Conservation (phyloP, 371 early-diverging fungal genomes). For the Mortierella sp. region DNA sequence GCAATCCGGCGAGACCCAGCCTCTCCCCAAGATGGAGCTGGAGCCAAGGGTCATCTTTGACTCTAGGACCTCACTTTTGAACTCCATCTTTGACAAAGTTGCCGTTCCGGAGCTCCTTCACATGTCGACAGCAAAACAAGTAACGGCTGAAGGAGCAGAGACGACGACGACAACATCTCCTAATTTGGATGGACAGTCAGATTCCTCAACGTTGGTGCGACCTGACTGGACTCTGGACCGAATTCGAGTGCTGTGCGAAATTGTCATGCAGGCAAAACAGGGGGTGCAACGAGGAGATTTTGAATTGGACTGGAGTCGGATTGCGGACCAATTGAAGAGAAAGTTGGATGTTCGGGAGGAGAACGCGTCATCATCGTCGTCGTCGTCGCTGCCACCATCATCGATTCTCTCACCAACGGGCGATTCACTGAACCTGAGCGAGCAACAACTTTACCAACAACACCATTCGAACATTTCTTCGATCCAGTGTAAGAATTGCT, state of each 20-base stretch:
- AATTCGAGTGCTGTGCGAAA: constrained; percentile 15
- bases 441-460: too few species aligned
- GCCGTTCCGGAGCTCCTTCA: constrained; percentile 20
- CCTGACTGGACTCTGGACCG: constrained; percentile 33
- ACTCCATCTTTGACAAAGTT: constrained; percentile 6
- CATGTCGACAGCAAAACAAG: too few species aligned
- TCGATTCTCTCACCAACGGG: neutral
- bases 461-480: constrained; percentile 1
- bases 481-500: constrained; percentile 30
- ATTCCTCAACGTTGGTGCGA: constrained; percentile 20
- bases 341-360: neutral
- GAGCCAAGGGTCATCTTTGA: neutral
- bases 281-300: constrained; percentile 26
- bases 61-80: neutral
- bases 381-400: neutral
- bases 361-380: neutral
- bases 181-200: neutral
- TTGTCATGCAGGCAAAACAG: constrained; percentile 28
- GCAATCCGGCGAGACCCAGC: neutral
- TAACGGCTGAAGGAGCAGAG: too few species aligned
- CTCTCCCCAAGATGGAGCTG: too few species aligned
- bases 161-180: too few species aligned
- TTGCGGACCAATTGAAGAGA: constrained; percentile 18
- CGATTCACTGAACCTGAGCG: too few species aligned
- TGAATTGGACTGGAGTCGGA: constrained; percentile 27